Percentiles rank a stretch among this genome's conserved stretches.
Evolutionary conservation across 805 yeast species (phyloP).

Genomic region (Kuraishia hungarica): DNA sequence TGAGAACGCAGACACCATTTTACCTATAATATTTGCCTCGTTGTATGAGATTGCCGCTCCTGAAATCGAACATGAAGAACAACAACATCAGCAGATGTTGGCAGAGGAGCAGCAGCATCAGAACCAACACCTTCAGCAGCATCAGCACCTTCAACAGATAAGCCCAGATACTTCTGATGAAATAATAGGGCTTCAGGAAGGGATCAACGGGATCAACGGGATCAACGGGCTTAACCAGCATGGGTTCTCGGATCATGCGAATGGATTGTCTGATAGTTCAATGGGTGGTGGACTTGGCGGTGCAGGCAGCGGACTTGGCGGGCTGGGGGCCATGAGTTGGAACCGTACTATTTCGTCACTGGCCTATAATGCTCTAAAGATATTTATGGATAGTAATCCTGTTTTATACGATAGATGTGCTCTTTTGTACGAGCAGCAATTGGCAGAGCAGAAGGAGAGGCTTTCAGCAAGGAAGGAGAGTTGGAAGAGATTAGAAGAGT

Average conservation of each 20-base stretch:
- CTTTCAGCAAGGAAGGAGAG: constrained; percentile 55
- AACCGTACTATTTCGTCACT: constrained; percentile 86
- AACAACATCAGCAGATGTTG: constrained; percentile 4
- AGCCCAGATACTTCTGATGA: too few species aligned
- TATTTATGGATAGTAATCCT: constrained; percentile 89
- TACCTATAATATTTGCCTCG: constrained; percentile 88
- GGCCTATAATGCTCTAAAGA: constrained; percentile 85
- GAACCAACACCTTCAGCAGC: constrained; percentile 1
- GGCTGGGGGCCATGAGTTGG: constrained; percentile 56
- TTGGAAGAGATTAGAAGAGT: constrained; percentile 63
- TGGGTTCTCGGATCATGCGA: constrained; percentile 8
- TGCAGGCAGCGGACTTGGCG: too few species aligned
- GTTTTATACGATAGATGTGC: constrained; percentile 88
- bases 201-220: constrained; percentile 1
- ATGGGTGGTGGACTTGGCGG: too few species aligned
- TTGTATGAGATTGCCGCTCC: constrained; percentile 69
- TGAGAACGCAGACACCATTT: constrained; percentile 84
- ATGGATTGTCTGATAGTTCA: constrained; percentile 25
- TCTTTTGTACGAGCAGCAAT: constrained; percentile 71
- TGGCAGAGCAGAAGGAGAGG: constrained; percentile 63
- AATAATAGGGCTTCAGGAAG: not conserved
- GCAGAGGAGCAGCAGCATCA: constrained; percentile 6
- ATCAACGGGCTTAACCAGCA: too few species aligned
- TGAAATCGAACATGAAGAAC: constrained; percentile 17
- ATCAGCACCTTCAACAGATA: not conserved